A percentile compares a stretch with the other conserved stretches of the same genome.
Conservation (phyloP, 106 monocot genomes). For the Acorus gramineus region DNA sequence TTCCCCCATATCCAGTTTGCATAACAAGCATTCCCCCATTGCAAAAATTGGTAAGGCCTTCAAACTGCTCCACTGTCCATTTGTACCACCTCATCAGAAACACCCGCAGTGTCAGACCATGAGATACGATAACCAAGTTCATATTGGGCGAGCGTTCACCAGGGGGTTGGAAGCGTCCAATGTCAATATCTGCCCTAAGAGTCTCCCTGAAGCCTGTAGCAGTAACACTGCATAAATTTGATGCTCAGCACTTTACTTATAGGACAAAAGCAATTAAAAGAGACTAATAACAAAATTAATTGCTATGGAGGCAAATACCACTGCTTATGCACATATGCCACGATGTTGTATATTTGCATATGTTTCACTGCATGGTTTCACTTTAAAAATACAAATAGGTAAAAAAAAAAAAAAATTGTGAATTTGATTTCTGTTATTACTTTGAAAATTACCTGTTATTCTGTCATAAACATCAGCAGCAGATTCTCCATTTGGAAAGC, state of each 20-base stretch:
- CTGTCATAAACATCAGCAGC: slow-evolving; percentile 97
- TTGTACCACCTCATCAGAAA: slow-evolving; percentile 99
- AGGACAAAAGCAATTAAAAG: slow-evolving; percentile 4
- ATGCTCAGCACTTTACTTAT: slow-evolving; percentile 25
- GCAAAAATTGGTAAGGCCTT: slow-evolving; percentile 71
- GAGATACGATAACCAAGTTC: slow-evolving; percentile 89
- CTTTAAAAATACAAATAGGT: too few relatives aligned
- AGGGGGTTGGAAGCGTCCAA: slow-evolving; percentile 90
- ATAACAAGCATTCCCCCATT: slow-evolving; percentile 93
- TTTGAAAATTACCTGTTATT: slow-evolving; percentile 54
- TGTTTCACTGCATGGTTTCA: too few relatives aligned
- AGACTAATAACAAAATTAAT: not conserved
- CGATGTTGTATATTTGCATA: too few relatives aligned
- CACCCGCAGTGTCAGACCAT: slow-evolving; percentile 79
- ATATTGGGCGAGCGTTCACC: slow-evolving; percentile 64
- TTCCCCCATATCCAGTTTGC: slow-evolving; percentile 92
- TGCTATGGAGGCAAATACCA: too few relatives aligned
- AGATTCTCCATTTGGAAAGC: slow-evolving; percentile 96
- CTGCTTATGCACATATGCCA: too few relatives aligned
- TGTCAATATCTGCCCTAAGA: slow-evolving; percentile 89
- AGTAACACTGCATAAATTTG: slow-evolving; percentile 64
- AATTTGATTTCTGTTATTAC: not conserved
- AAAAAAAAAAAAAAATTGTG: too few relatives aligned
- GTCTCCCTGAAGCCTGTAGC: slow-evolving; percentile 95
- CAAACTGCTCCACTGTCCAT: slow-evolving; percentile 95